Evolutionary conservation across 768 basidiomycete genomes (phyloP), one percentile per base, ranked within the genome.

Genomic region (Kwoniella pini): DNA sequence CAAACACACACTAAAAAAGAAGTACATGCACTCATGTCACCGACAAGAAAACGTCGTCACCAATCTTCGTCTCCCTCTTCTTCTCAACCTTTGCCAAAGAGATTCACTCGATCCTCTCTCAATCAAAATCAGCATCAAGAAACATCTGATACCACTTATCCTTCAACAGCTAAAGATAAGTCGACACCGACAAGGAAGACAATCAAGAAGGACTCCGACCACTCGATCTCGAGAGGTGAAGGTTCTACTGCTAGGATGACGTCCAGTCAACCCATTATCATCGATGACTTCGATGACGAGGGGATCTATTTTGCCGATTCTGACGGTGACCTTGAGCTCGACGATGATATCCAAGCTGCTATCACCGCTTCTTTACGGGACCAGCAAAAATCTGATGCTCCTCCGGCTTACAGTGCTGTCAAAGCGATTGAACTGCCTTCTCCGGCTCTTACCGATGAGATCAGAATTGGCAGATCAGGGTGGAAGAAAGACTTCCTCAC

Each of bases 401-500:
- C 57, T 26, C 46, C 4, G 15, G 27, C 54, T 19, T 42, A 11
- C 6, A 42, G 6, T 10, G 17, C 28, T n/a, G 5, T 22, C 40
- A 50, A 21, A 19, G 6, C 56, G 30, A 44, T 39, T 6, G 6
- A 13, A 1, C 50, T 38, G 26, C 56, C 56, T 39, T 50, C 62
- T 1, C 50, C 43, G 22, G 52, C 36, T 4, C 27, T 40, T 12
- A 22, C 38, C 26, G 60, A 46, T 1, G 43, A 39, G 42, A 26
- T 57, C 22, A 45, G 48, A 21, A 31, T 51, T 5, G 58, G 61
- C 15, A 28, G 50, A 19, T 39, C 53, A 26, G 53, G 27, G 13
- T 71, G 69, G 69, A 59, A 57, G 43, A 58, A 40, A 30, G 65
- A 70, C 55, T 51, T 52, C 10, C 15, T 27, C 15, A 21, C n/a